phyloP scores from a whole-genome alignment of 257 asterid species.

The Phtheirospermum japonicum region DNA sequence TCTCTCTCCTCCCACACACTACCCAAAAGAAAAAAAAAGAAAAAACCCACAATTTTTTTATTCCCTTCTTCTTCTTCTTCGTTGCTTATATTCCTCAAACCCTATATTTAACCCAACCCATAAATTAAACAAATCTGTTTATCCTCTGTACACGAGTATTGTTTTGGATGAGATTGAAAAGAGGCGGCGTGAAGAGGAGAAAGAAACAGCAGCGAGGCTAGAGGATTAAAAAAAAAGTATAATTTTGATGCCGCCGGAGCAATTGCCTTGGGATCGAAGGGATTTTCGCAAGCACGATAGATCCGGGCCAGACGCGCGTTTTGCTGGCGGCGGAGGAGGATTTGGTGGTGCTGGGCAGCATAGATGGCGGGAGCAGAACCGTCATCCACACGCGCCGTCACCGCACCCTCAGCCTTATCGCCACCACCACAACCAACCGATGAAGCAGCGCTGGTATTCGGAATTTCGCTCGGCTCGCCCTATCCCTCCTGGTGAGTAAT shows the following conservation, averaged over 20 bases:
- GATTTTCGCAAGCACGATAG: slow-evolving; percentile 89
- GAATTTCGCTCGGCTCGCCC: slow-evolving; percentile 72
- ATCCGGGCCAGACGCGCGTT: slow-evolving; percentile 54
- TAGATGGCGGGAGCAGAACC: slow-evolving; percentile 72
- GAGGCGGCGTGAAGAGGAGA: slow-evolving; percentile 31
- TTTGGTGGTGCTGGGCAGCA: slow-evolving; percentile 55
- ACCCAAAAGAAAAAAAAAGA: background rate
- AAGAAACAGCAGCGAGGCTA: slow-evolving; percentile 29
- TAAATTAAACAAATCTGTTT: slow-evolving; percentile 17
- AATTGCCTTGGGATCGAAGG: slow-evolving; percentile 95
- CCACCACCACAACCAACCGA: slow-evolving; percentile 43
- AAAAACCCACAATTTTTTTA: slow-evolving; percentile 11
- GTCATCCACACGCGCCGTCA: slow-evolving; percentile 44
- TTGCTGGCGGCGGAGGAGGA: slow-evolving; percentile 40
- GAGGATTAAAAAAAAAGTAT: slow-evolving; percentile 25
- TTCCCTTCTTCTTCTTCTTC: slow-evolving; percentile 4
- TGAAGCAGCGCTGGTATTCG: slow-evolving; percentile 59
- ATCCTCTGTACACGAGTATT: background rate
- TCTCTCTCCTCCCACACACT: background rate
- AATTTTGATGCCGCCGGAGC: slow-evolving; percentile 88
- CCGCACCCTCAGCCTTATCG: slow-evolving; percentile 52
- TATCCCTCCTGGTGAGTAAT: slow-evolving; percentile 59
- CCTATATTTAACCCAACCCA: slow-evolving; percentile 25
- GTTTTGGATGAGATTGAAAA: slow-evolving; percentile 56
- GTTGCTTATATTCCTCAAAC: background rate